A percentile compares a stretch with the other conserved stretches of the same genome.
phyloP scores from a whole-genome alignment of 495 filamentous ascomycete genomes.

The Daldinia decipiens region DNA sequence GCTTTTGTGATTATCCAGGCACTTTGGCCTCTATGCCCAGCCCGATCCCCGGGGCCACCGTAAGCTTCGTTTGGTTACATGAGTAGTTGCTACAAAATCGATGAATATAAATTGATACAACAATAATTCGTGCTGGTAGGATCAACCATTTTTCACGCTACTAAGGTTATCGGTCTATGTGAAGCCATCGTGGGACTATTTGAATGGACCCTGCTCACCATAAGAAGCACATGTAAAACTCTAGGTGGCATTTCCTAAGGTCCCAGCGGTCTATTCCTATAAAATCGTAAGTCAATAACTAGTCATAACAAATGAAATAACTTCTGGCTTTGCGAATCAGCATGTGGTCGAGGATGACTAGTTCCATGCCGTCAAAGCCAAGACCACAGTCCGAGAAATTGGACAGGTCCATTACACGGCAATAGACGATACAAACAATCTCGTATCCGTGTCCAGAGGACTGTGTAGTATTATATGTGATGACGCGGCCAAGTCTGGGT shows the following conservation, averaged over 20 bases:
- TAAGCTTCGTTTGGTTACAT: neutral
- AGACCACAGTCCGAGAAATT: neutral
- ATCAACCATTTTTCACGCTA: neutral
- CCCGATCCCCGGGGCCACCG: neutral
- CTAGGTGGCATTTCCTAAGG: neutral
- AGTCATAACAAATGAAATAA: too few relatives aligned
- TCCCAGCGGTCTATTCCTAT: neutral
- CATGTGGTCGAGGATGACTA: neutral
- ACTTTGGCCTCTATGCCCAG: neutral
- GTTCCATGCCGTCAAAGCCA: neutral
- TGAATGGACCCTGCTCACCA: neutral
- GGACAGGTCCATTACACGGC: neutral
- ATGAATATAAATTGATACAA: neutral
- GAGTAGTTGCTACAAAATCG: neutral
- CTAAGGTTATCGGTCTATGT: neutral
- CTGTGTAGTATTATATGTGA: neutral
- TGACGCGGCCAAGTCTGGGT: neutral
- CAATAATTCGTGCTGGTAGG: neutral
- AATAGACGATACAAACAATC: neutral
- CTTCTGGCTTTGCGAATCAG: neutral
- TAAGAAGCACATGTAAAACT: neutral
- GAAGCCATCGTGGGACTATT: neutral
- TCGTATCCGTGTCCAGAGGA: neutral
- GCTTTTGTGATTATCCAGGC: neutral
- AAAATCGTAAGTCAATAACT: neutral